phyloP scores from a whole-genome alignment of 345 rosid genomes.

The Lepidium africanum region DNA sequence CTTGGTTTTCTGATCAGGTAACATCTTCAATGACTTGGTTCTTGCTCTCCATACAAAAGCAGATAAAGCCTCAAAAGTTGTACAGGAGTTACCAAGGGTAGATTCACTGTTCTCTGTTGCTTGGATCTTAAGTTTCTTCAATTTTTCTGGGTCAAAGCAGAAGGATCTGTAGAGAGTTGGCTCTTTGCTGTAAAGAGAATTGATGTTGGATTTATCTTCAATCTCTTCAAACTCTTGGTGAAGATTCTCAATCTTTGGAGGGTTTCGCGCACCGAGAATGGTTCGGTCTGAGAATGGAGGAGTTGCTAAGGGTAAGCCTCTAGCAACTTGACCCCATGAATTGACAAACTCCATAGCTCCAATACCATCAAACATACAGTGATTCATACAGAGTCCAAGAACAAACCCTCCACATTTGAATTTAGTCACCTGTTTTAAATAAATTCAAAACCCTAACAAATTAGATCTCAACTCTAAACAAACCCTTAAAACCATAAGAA shows the following conservation, averaged over 20 bases:
- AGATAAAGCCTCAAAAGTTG: slow-evolving; percentile 73
- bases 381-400: slow-evolving; percentile 70
- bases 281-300: slow-evolving; percentile 57
- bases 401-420: slow-evolving; percentile 76
- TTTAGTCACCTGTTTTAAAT: slow-evolving; percentile 51
- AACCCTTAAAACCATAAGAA: neutral
- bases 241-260: slow-evolving; percentile 43
- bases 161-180: slow-evolving; percentile 54
- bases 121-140: slow-evolving; percentile 48
- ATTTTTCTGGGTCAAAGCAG: slow-evolving; percentile 63
- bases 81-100: slow-evolving; percentile 40
- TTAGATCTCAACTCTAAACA: neutral
- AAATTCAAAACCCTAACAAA: neutral
- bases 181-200: slow-evolving; percentile 45
- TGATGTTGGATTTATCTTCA: slow-evolving; percentile 42
- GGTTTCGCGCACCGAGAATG: slow-evolving; percentile 47
- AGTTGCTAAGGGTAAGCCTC: slow-evolving; percentile 50
- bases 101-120: slow-evolving; percentile 45
- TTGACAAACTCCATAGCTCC: slow-evolving; percentile 88
- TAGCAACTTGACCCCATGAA: slow-evolving; percentile 74
- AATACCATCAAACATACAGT: slow-evolving; percentile 81
- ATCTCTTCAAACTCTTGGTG: slow-evolving; percentile 70
- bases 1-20: slow-evolving; percentile 58
- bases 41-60: slow-evolving; percentile 86
- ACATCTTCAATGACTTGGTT: slow-evolving; percentile 60